phyloP scores from a whole-genome alignment of 2,329 filamentous ascomycete genomes.

The Botrytis byssoidea region DNA sequence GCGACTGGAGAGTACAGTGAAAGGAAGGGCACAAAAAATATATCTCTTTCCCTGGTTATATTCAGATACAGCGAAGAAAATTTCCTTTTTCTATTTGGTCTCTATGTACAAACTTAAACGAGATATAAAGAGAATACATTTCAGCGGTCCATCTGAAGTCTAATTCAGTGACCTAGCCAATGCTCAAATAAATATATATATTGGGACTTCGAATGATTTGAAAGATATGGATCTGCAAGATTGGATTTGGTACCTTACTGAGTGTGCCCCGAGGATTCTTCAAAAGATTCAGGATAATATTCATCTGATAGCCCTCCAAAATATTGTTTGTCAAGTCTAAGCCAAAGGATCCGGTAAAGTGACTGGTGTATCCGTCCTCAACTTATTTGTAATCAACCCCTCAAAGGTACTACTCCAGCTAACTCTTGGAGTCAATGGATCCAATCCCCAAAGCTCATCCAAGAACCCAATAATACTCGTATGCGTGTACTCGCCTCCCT shows the following conservation, averaged over 20 bases:
- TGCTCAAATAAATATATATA: background rate
- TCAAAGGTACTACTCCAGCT: slow-evolving; percentile 32
- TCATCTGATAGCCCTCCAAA: background rate
- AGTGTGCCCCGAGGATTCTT: too few relatives aligned
- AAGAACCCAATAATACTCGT: slow-evolving; percentile 46
- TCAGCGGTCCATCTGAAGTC: background rate
- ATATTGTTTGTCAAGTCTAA: slow-evolving; percentile 16
- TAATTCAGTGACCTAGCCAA: background rate
- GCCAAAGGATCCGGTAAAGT: slow-evolving; percentile 30
- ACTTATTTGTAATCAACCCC: slow-evolving; percentile 31
- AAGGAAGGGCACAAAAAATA: background rate
- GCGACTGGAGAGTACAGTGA: background rate
- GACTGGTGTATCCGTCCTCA: slow-evolving; percentile 31
- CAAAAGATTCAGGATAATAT: background rate
- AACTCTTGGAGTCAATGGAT: slow-evolving; percentile 32
- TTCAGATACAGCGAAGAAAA: background rate
- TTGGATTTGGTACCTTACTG: too few relatives aligned
- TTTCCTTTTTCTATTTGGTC: background rate
- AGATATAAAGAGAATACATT: background rate
- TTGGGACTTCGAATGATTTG: background rate
- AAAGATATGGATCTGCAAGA: background rate
- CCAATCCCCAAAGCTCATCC: slow-evolving; percentile 43
- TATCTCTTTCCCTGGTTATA: too few relatives aligned
- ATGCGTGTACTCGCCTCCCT: slow-evolving; percentile 45
- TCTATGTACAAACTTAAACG: background rate